Base-by-base conservation (phyloP, 441 rosid genomes). In the Pelargonium fulgidum region DNA sequence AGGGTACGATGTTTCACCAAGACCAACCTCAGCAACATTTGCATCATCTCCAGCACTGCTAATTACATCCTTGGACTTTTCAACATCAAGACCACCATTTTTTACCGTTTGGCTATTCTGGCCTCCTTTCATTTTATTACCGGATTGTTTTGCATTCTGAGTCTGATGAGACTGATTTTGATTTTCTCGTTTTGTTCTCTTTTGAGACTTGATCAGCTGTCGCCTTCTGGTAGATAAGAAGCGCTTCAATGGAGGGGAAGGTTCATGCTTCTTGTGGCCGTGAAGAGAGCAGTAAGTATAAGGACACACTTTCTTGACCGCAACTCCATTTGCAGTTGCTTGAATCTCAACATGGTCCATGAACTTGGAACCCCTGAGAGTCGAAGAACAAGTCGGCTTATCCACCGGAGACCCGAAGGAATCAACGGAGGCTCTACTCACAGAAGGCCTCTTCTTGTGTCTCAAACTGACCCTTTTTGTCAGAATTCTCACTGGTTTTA, bases 201-300 rank as follows among this genome's bases (percentile, higher is more conserved):
- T 87, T 68, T 82, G 90, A 20, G 80, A 75, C 82, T 80, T 83
- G 66, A 82, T 33, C 68, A 73, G 59, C 42, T 39, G 59, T 20
- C 77, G 85, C 73, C 90, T 80, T 77, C 94, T 82, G 80, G 85
- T 84, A 3, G 94, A 86, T 62, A 83, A 84, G 76, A 87, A 81
- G 70, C 82, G 85, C 82, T 84, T 88, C 75, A 90, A 20, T 24
- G 90, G 82, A 16, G 88, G 87, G n/a, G 78, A 72, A 77, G 14
- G 65, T n/a, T 79, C 81, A 70, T 79, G 85, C 62, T 22, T 39
- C 62, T 22, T 87, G 73, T 78, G 89, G 22, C 96, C 95, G n/a
- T 94, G 97, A 39, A 94, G 83, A 68, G 99, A 94, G 69, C 99
- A 94, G 67, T 92, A 94, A 76, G 81, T 86, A 73, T 87, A 94